phyloP scores from a whole-genome alignment of 345 rosid genomes.

The Ceriops decandra region DNA sequence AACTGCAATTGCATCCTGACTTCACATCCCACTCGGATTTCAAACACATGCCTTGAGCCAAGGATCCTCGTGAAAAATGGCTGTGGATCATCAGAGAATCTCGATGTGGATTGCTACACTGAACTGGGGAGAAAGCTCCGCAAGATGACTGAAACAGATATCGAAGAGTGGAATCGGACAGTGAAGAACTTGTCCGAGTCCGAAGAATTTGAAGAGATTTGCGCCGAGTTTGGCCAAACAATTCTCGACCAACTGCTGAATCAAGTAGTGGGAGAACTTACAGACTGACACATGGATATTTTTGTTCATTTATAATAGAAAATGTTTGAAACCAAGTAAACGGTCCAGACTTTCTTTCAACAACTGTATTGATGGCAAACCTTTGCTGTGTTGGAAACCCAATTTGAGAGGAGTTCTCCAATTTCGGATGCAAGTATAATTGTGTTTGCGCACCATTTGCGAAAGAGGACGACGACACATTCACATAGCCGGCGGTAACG shows the following conservation, averaged over 20 bases:
- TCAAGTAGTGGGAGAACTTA: constrained; percentile 40
- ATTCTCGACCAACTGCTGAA: constrained; percentile 37
- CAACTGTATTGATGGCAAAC: background rate
- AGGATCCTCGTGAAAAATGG: constrained; percentile 3
- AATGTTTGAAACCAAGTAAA: no score
- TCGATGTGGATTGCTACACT: constrained; percentile 1
- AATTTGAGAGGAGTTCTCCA: constrained; percentile 22
- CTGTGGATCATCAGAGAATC: constrained; percentile 3
- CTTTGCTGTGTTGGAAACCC: background rate
- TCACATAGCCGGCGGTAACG: constrained; percentile 2
- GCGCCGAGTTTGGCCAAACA: constrained; percentile 44
- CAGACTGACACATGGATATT: background rate
- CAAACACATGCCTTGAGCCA: background rate
- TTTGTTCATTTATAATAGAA: no score
- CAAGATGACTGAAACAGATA: constrained; percentile 42
- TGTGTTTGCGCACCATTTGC: background rate
- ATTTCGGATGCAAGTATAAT: background rate
- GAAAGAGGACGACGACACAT: background rate
- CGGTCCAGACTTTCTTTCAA: background rate
- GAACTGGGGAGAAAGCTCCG: constrained; percentile 39
- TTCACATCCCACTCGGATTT: no score
- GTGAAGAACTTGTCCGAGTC: constrained; percentile 5
- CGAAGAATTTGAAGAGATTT: constrained; percentile 45
- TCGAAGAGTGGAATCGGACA: constrained; percentile 39
- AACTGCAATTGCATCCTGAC: background rate